These are phyloP conservation scores for Aspergillus heteromorphus DNA, from an alignment of 495 filamentous ascomycete genomes.

Conservation along the genomic window DNA sequence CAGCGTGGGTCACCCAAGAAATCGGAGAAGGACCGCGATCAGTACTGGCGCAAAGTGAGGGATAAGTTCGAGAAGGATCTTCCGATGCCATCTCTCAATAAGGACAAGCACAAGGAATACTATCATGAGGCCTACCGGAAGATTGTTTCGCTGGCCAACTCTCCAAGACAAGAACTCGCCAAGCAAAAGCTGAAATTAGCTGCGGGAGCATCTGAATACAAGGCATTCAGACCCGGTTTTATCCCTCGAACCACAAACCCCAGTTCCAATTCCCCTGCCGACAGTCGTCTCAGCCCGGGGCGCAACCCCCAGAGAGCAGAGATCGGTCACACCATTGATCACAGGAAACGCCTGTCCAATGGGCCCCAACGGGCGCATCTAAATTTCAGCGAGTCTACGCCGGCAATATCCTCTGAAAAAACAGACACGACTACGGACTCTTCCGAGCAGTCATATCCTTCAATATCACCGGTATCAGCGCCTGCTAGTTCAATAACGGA, in stretches of 20 bases:
- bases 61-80: slow-evolving; percentile 29
- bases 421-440: slow-evolving; percentile 24
- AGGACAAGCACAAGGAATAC: slow-evolving; percentile 20
- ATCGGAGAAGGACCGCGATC: slow-evolving; percentile 23
- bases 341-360: slow-evolving; percentile 22
- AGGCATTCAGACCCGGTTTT: slow-evolving; percentile 15
- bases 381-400: slow-evolving; percentile 12
- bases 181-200: slow-evolving; percentile 14
- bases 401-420: slow-evolving; percentile 15
- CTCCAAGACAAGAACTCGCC: slow-evolving; percentile 15
- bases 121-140: slow-evolving; percentile 19
- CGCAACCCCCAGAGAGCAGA: slow-evolving; percentile 5
- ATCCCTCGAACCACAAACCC: slow-evolving; percentile 27
- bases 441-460: slow-evolving; percentile 26
- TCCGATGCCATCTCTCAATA: slow-evolving; percentile 16
- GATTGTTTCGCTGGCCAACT: slow-evolving; percentile 16
- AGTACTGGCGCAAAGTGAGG: slow-evolving; percentile 27
- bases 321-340: slow-evolving; percentile 7
- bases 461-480: slow-evolving; percentile 32
- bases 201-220: slow-evolving; percentile 13
- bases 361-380: slow-evolving; percentile 22
- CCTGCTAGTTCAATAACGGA: slow-evolving; percentile 30
- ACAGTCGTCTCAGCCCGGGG: slow-evolving; percentile 7
- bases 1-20: slow-evolving; percentile 16
- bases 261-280: slow-evolving; percentile 16